Evolutionary conservation across 23 red algal species (phyloP), one percentile per base, ranked within the genome.

Genomic region (Gracilariopsis chorda): DNA sequence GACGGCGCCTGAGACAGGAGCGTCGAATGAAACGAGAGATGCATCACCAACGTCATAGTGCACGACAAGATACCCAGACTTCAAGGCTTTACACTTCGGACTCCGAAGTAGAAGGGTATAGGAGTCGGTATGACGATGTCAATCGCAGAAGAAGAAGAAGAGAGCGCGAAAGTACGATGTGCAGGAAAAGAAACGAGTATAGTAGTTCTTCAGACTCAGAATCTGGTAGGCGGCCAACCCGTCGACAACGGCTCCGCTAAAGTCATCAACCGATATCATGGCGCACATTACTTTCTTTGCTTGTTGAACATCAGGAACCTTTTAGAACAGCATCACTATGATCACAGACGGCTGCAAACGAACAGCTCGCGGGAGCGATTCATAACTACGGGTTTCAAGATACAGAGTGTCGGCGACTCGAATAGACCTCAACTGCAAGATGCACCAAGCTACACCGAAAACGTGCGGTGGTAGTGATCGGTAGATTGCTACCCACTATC

Each of bases 81-180:
- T 60, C 51, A 30, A 48, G 36, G 40, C 57, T 9, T 25, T 67
- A 89, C 23, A 89, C 68, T 76, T 63, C 69, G 43, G 65, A 89
- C 8, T 78, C 69, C 2, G 84, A 89, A 49, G 25, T 67, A 40
- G 84, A 89, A 49, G 63, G 84, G 2, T 35, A 57, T 33, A 77
- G 71, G 51, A 63, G 49, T 77, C 65, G 84, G 19, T 32, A 78
- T 8, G 70, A 89, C 45, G 84, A 89, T 34, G 47, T 25, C 52
- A 52, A 33, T 42, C 65, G 84, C n/a, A 78, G 84, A 77, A 37
- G 84, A 47, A 72, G 84, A 41, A 74, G 84, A 53, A 55, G 69
- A 56, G 84, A 51, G 49, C 46, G 82, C 30, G 68, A 21, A 53
- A 63, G 51, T 27, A 70, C 71, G 4, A 51, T 48, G 6, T 35